Base-by-base conservation (phyloP, 352 stramenopile species). In the Phytopythium oedochilum region DNA sequence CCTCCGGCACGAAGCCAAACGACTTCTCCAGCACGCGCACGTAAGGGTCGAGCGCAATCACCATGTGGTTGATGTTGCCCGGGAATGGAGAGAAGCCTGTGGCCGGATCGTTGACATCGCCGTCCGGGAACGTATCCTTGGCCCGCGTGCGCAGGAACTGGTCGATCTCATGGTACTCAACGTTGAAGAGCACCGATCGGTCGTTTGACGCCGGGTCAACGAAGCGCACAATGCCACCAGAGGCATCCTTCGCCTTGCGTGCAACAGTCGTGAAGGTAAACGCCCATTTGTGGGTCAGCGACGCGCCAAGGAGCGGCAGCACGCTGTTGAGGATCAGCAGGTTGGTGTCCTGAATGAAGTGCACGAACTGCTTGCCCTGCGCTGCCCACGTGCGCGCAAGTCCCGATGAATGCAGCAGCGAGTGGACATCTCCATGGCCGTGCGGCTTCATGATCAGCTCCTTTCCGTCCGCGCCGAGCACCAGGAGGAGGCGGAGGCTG, bases 381-480 rank as follows among this genome's bases (percentile, higher is more conserved):
- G 75, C 38, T 2, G 70, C 61, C 93, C 91, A 98, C 20, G 71
- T 60, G 5, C 49, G 25, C 1, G 92, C 80, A 18, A 96, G 55
- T 11, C 88, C 83, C 10, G 79, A 92, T 28, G 59, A 71, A 56
- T 94, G 81, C 48, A 98, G 75, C 25, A 99, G 67, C 32, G 91
- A 86, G 73, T 99, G 97, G 25, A 99, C 96, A 71, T 99, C 97
- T 32, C 97, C 97, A 61, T 99, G 97, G 35, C 97, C 97, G 61
- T 99, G 97, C 0, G 97, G 97, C 70, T 99, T 99, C 58, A 96
- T 98, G 61, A 96, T 53, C 15, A 85, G 32, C 31, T 91, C 74
- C 8, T 50, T 45, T 5, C 64, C 44, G 23, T 64, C 59, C 18
- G 22, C 32, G 5, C 23, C 26, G 26, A 44, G 17, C 7, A 45